phyloP scores from a whole-genome alignment of 208 protist genomes.

The Acanthamoeba castellanii region DNA sequence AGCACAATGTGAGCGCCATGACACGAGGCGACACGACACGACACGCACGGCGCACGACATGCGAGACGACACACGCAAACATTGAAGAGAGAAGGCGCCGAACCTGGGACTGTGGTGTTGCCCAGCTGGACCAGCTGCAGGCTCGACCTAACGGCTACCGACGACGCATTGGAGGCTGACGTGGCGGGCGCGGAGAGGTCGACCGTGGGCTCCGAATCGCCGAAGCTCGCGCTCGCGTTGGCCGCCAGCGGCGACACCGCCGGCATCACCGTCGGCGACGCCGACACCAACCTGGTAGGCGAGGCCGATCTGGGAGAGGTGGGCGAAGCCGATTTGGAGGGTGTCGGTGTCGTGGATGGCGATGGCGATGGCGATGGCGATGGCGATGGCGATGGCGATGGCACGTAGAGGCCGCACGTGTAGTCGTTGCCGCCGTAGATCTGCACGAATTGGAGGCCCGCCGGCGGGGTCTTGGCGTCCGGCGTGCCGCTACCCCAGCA shows the following conservation, averaged over 20 bases:
- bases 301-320: background rate
- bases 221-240: background rate
- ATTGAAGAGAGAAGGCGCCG: too few species aligned
- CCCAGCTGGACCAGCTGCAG: background rate
- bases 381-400: background rate
- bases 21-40: too few species aligned
- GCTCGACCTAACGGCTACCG: background rate
- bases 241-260: background rate
- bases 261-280: background rate
- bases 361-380: background rate
- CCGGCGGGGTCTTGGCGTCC: too few species aligned
- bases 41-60: too few species aligned
- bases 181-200: background rate
- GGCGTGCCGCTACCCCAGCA: background rate
- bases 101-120: background rate
- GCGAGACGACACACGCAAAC: too few species aligned
- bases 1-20: too few species aligned
- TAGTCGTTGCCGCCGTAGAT: background rate
- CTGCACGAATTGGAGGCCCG: too few species aligned
- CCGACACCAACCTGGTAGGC: background rate
- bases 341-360: too few species aligned
- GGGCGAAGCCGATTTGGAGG: background rate
- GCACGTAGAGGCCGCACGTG: background rate
- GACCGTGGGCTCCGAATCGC: background rate
- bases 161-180: too few species aligned